Evolutionary conservation across 2,329 filamentous ascomycete species (phyloP).

Genomic region (Myotisia sp.): DNA sequence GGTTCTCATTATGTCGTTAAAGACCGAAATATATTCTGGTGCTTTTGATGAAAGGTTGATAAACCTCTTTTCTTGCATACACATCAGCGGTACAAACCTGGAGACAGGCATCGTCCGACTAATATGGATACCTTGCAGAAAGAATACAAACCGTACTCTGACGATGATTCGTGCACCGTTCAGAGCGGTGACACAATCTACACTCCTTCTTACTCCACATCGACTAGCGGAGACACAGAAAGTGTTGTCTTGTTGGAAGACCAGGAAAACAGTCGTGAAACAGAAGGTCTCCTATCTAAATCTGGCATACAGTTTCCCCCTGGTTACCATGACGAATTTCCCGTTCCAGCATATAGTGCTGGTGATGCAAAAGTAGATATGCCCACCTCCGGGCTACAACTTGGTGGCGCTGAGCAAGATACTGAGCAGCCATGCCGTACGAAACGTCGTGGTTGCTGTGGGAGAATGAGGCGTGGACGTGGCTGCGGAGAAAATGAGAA

Average conservation of each 20-base stretch:
- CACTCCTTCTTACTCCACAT: conserved; percentile 3
- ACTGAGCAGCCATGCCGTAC: background rate
- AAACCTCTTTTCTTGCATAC: too few species aligned
- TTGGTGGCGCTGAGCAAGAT: background rate
- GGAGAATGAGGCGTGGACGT: background rate
- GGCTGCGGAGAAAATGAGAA: background rate
- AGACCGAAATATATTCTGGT: too few species aligned
- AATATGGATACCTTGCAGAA: too few species aligned
- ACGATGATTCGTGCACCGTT: conserved; percentile 3
- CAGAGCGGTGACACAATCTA: conserved; percentile 3
- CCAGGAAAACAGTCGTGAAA: conserved; percentile 1
- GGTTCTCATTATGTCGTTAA: too few species aligned
- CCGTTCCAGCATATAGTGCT: background rate
- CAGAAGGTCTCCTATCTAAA: background rate
- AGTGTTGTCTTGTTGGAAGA: background rate
- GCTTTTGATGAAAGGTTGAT: too few species aligned
- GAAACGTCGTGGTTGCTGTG: background rate
- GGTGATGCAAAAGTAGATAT: conserved; percentile 5
- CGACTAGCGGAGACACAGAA: background rate
- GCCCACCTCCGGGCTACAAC: background rate
- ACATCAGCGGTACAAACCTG: too few species aligned
- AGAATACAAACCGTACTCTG: too few species aligned
- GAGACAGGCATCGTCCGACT: too few species aligned
- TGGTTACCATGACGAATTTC: background rate
- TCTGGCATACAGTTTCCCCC: conserved; percentile 1